Evolutionary conservation across 768 basidiomycete genomes (phyloP).

Genomic region (Artomyces pyxidatus): DNA sequence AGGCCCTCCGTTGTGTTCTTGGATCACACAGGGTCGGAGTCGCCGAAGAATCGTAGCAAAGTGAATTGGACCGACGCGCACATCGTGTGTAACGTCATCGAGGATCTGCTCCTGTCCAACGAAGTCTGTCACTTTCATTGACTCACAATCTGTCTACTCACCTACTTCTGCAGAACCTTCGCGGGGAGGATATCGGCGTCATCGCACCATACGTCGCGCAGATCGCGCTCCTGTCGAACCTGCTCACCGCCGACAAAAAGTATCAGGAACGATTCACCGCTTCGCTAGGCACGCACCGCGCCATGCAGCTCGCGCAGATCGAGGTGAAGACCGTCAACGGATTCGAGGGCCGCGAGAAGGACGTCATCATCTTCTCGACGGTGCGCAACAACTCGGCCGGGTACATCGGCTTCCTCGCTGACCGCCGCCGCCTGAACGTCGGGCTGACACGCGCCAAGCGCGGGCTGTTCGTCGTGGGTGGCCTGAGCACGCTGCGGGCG

Average conservation of each 20-base stretch:
- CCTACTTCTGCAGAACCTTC: slow-evolving; percentile 36
- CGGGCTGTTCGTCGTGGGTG: slow-evolving; percentile 78
- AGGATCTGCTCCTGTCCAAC: slow-evolving; percentile 57
- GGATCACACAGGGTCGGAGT: slow-evolving; percentile 69
- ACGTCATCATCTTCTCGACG: slow-evolving; percentile 86
- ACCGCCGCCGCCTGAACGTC: slow-evolving; percentile 80
- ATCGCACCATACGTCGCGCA: slow-evolving; percentile 92
- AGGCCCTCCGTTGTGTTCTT: slow-evolving; percentile 70
- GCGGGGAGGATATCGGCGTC: slow-evolving; percentile 77
- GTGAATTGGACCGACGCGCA: slow-evolving; percentile 73
- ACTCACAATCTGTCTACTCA: slow-evolving; percentile 17
- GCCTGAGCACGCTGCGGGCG: slow-evolving; percentile 50
- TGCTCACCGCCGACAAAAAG: slow-evolving; percentile 49
- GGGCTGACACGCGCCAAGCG: slow-evolving; percentile 84
- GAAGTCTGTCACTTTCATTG: neutral
- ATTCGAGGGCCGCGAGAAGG: slow-evolving; percentile 91
- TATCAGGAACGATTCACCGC: slow-evolving; percentile 45
- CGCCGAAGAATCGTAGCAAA: slow-evolving; percentile 57
- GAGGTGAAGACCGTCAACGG: slow-evolving; percentile 94
- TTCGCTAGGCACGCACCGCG: slow-evolving; percentile 59
- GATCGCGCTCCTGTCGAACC: slow-evolving; percentile 62
- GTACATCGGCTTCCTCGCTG: slow-evolving; percentile 83
- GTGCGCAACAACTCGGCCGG: slow-evolving; percentile 76
- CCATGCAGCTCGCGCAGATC: slow-evolving; percentile 53
- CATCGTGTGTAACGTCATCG: slow-evolving; percentile 71